phyloP scores from a whole-genome alignment of 805 yeast genomes.

The Zygosaccharomyces gambellarensis region DNA sequence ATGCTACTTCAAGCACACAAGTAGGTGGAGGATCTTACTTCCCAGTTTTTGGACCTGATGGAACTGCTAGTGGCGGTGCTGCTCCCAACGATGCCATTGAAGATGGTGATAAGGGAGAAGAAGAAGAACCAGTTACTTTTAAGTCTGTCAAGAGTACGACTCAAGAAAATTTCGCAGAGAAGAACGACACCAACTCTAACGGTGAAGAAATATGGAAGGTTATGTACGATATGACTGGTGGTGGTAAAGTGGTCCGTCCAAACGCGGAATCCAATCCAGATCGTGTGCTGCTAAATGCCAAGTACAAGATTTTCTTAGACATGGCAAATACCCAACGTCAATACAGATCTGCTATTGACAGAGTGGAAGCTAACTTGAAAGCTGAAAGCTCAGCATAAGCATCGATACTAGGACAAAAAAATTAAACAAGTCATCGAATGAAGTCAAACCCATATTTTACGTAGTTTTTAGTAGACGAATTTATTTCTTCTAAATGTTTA shows the following conservation, averaged over 20 bases:
- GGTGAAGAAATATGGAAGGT: slow-evolving; percentile 78
- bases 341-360: slow-evolving; percentile 67
- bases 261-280: slow-evolving; percentile 54
- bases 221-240: slow-evolving; percentile 79
- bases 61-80: slow-evolving; percentile 12
- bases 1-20: slow-evolving; percentile 60
- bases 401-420: too few species aligned
- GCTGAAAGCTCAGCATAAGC: not conserved
- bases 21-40: slow-evolving; percentile 42
- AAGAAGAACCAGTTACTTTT: slow-evolving; percentile 50
- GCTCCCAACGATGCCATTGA: slow-evolving; percentile 11
- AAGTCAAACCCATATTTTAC: not conserved
- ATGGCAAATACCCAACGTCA: slow-evolving; percentile 77
- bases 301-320: slow-evolving; percentile 82
- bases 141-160: slow-evolving; percentile 52
- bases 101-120: slow-evolving; percentile 42
- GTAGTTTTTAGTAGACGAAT: not conserved
- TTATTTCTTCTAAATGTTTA: not conserved
- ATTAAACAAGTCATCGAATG: too few species aligned
- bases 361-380: slow-evolving; percentile 28
- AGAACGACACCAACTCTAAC: slow-evolving; percentile 21
- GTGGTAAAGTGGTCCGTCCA: slow-evolving; percentile 77
- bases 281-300: slow-evolving; percentile 64
- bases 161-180: slow-evolving; percentile 40
- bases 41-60: slow-evolving; percentile 37